A percentile compares a stretch with the other conserved stretches of the same genome.
phyloP scores from a whole-genome alignment of 2,329 filamentous ascomycete species.

The Ilyonectria sp. region DNA sequence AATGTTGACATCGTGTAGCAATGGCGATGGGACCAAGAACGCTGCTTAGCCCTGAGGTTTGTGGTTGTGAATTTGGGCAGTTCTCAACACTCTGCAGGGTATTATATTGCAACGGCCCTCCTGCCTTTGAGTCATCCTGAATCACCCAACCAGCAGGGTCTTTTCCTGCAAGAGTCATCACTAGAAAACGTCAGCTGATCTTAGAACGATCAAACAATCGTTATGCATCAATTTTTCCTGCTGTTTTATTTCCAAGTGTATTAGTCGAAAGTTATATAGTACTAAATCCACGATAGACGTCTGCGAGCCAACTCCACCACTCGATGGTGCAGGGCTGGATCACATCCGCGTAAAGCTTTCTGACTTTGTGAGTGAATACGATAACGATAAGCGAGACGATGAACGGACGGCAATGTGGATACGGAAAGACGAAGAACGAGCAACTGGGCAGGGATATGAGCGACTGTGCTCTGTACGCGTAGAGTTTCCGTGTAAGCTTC shows the following conservation, averaged over 20 bases:
- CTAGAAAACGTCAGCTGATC: too few species aligned
- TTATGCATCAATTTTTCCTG: too few species aligned
- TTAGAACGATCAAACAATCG: too few species aligned
- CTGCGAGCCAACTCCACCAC: not conserved
- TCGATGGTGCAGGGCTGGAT: too few species aligned
- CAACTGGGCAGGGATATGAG: not conserved
- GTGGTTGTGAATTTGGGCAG: not conserved
- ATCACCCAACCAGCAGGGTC: not conserved
- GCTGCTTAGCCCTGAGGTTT: not conserved
- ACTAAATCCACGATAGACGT: not conserved
- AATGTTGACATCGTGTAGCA: not conserved
- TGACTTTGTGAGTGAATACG: not conserved
- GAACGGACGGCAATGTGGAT: not conserved
- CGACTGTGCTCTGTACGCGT: not conserved
- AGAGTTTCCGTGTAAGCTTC: not conserved
- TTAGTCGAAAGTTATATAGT: not conserved
- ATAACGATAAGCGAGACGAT: slow-evolving; percentile 1
- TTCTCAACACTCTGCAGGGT: not conserved
- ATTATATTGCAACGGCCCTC: not conserved
- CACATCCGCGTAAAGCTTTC: not conserved
- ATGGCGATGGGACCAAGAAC: not conserved
- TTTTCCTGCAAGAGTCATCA: not conserved
- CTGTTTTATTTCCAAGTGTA: too few species aligned
- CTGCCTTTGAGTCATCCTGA: not conserved
- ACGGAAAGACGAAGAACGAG: not conserved